Percentiles rank a stretch among this genome's conserved stretches.
These are phyloP conservation scores for Pythium phragmitis DNA, from an alignment of 352 stramenopile species.

Conservation along the genomic window DNA sequence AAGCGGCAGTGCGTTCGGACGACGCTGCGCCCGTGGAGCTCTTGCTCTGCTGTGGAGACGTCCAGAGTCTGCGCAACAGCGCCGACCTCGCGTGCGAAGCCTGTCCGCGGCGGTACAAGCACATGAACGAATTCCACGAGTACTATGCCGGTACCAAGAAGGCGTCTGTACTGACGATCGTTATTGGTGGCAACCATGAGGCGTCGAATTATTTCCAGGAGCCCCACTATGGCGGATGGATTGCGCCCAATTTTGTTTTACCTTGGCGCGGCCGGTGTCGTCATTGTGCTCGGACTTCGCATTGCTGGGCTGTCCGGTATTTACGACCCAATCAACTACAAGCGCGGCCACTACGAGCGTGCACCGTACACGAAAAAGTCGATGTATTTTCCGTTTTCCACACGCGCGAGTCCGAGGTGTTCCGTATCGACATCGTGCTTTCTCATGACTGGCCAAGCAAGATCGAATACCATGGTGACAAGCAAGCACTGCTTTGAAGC, in stretches of 20 bases:
- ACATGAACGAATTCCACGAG: slow-evolving; percentile 91
- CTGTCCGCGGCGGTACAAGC: slow-evolving; percentile 95
- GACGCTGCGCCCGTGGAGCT: slow-evolving; percentile 87
- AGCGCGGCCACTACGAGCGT: slow-evolving; percentile 86
- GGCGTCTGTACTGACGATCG: slow-evolving; percentile 95
- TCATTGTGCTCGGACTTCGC: slow-evolving; percentile 90
- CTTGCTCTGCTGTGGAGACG: slow-evolving; percentile 99
- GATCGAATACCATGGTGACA: slow-evolving; percentile 95
- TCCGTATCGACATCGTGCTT: slow-evolving; percentile 97
- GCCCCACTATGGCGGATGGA: slow-evolving; percentile 97
- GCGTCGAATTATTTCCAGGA: slow-evolving; percentile 96
- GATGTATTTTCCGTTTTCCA: slow-evolving; percentile 88
- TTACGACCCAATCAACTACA: slow-evolving; percentile 94
- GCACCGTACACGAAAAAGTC: slow-evolving; percentile 65
- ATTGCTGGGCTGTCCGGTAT: slow-evolving; percentile 98
- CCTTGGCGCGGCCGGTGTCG: slow-evolving; percentile 91
- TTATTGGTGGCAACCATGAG: slow-evolving; percentile 99
- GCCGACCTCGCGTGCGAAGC: slow-evolving; percentile 93
- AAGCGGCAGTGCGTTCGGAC: slow-evolving; percentile 35
- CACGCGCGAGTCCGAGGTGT: slow-evolving; percentile 89
- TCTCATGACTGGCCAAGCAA: slow-evolving; percentile 98
- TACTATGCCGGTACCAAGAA: slow-evolving; percentile 94
- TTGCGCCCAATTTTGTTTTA: slow-evolving; percentile 99
- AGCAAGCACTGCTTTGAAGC: slow-evolving; percentile 86
- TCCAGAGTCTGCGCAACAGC: slow-evolving; percentile 96